A percentile compares a stretch with the other conserved stretches of the same genome.
Evolutionary conservation across 331 rosid genomes (phyloP).

Genomic region (Phaseolus coccineus): DNA sequence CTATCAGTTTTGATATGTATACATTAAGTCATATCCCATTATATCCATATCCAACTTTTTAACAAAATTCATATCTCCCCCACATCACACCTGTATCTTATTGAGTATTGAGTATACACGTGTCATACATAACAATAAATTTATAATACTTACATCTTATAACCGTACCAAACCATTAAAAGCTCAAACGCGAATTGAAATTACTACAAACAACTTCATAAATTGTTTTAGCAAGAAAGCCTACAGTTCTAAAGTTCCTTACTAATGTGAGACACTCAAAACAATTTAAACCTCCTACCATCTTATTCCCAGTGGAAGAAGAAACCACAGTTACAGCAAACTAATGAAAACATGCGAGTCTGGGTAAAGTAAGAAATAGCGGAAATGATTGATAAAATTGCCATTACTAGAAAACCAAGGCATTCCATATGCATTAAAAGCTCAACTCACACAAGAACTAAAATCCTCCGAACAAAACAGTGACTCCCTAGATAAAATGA

Average conservation of each 20-base stretch:
- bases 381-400: background rate
- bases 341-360: background rate
- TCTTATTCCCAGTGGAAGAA: conserved; percentile 25
- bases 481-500: conserved; percentile 12
- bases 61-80: background rate
- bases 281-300: conserved; percentile 36
- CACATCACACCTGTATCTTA: background rate
- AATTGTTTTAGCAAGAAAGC: conserved; percentile 18
- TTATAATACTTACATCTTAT: conserved; percentile 5
- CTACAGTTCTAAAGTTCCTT: conserved; percentile 3
- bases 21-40: conserved; percentile 4
- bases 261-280: background rate
- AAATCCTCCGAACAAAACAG: conserved; percentile 22
- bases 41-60: background rate
- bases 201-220: conserved; percentile 32
- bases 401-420: conserved; percentile 17
- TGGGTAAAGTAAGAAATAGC: conserved; percentile 6
- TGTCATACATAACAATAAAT: conserved; percentile 26
- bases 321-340: background rate
- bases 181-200: conserved; percentile 19
- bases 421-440: conserved; percentile 28
- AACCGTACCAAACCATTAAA: conserved; percentile 28
- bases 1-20: background rate
- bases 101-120: background rate
- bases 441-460: conserved; percentile 35